Base-by-base conservation (phyloP, 768 basidiomycete genomes). In the Hortiboletus flavorubellus region DNA sequence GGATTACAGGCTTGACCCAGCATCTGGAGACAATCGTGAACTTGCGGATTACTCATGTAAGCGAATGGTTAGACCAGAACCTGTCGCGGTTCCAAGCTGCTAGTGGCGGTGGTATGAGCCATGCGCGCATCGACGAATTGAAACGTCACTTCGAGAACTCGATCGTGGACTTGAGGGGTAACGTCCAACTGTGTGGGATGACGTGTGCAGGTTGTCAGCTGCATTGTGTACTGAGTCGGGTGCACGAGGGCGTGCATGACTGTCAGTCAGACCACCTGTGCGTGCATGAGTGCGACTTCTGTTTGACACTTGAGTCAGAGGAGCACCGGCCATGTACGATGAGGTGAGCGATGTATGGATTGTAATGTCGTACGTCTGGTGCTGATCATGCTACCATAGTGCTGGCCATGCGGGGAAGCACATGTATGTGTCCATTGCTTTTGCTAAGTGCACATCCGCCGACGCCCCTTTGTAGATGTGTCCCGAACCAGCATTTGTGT, bases 381-480 rank as follows among this genome's bases (percentile, higher is more conserved):
- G 14, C 46, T 51, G 14, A 53, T 16, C 18, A 30, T 3, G 18
- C 42, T 10, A 3, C 3, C 0, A 26, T 34, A 85, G 83, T n/a
- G 83, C 82, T 30, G 85, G 84, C 0, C 84, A 86, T 55, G 64
- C 75, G 26, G 82, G 80, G 14, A 72, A 69, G 10, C 84, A 85
- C 58, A 74, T 82, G 84, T 84, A 64, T 4, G 78, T 61, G 29
- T 46, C 37, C 2, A 2, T 15, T 33, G 0, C 16, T 6, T 46
- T 18, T 2, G 2, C 1, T 6, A 16, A 15, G 8, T 1, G 2
- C 3, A 0, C n/a, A 34, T 6, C 16, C 5, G n/a, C 33, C 39
- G 5, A 59, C 10, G 0, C 30, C 33, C 21, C 10, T 42, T 43
- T 39, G n/a, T 35, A 86, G 85, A 53, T 86, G 84, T 57, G 68